A percentile compares a stretch with the other conserved stretches of the same genome.
phyloP scores from a whole-genome alignment of 2,329 filamentous ascomycete species.

The Karstenula rhodostoma region DNA sequence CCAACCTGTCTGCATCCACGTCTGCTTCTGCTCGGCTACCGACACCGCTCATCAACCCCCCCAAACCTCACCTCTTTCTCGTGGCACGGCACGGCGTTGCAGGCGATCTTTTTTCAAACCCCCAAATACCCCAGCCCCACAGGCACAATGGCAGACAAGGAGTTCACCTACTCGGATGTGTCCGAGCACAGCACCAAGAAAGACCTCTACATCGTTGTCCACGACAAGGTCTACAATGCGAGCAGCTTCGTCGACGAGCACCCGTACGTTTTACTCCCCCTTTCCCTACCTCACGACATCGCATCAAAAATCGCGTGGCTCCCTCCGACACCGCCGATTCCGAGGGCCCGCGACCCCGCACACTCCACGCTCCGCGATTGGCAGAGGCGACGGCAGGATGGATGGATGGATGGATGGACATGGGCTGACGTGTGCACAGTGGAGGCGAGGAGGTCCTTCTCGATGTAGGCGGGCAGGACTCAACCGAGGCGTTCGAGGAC shows the following conservation, averaged over 20 bases:
- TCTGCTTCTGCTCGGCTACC: conserved; percentile 3
- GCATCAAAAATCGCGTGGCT: neutral
- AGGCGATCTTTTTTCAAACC: neutral
- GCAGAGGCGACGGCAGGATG: too few species aligned
- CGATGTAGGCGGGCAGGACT: conserved; percentile 94
- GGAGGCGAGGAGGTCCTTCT: conserved; percentile 98
- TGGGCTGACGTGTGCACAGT: conserved; percentile 57
- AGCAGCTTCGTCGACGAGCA: conserved; percentile 96
- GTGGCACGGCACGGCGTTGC: neutral
- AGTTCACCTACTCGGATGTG: conserved; percentile 53
- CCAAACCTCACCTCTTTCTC: neutral
- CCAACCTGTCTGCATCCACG: too few species aligned
- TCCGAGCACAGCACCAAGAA: conserved; percentile 70
- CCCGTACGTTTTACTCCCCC: conserved; percentile 69
- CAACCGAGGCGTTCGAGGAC: conserved; percentile 98
- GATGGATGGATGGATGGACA: too few species aligned
- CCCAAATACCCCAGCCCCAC: neutral
- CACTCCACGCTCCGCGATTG: neutral
- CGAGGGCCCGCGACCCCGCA: neutral
- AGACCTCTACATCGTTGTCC: conserved; percentile 88
- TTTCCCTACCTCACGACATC: neutral
- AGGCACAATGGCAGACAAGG: conserved; percentile 47
- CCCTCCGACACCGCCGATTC: neutral
- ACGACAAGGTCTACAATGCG: conserved; percentile 95
- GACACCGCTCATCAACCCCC: neutral